phyloP scores from a whole-genome alignment of 371 early-diverging fungal species.

The Blakeslea trispora region DNA sequence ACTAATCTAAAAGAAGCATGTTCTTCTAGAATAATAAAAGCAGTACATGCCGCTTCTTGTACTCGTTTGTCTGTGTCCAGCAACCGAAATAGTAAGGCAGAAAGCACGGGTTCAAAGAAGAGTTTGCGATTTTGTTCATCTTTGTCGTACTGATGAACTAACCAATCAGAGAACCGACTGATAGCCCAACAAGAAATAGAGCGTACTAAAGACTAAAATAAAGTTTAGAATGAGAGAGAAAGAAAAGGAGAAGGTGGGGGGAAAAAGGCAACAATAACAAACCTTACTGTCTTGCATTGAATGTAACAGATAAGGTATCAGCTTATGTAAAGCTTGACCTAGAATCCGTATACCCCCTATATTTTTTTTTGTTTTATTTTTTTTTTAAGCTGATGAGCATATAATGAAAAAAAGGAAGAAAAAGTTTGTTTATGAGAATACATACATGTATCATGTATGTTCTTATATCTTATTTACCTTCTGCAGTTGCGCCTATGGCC shows the following conservation, averaged over 20 bases:
- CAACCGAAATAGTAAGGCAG: conserved; percentile 71
- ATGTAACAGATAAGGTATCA: conserved; percentile 75
- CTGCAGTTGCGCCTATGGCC: conserved; percentile 92
- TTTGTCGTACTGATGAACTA: conserved; percentile 54
- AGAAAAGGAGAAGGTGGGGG: no score
- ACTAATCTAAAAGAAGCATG: conserved; percentile 71
- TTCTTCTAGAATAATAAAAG: conserved; percentile 90
- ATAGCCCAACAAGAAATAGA: conserved; percentile 94
- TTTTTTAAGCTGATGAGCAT: conserved; percentile 2
- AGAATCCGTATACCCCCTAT: conserved; percentile 67
- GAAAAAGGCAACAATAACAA: no score
- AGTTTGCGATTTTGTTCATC: conserved; percentile 60
- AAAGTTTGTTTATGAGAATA: not conserved
- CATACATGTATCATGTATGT: not conserved
- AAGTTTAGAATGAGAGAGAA: conserved; percentile 3
- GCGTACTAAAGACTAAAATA: conserved; percentile 68
- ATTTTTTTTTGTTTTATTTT: no score
- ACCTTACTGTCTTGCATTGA: conserved; percentile 69
- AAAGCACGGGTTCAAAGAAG: conserved; percentile 83
- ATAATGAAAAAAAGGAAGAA: conserved; percentile 1
- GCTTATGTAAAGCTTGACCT: conserved; percentile 70
- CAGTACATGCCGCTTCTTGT: conserved; percentile 93
- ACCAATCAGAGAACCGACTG: conserved; percentile 87
- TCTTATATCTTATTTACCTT: conserved; percentile 47
- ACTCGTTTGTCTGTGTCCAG: conserved; percentile 92